Evolutionary conservation across 805 yeast species (phyloP).

Genomic region (Tetrapisispora taiwanensis): DNA sequence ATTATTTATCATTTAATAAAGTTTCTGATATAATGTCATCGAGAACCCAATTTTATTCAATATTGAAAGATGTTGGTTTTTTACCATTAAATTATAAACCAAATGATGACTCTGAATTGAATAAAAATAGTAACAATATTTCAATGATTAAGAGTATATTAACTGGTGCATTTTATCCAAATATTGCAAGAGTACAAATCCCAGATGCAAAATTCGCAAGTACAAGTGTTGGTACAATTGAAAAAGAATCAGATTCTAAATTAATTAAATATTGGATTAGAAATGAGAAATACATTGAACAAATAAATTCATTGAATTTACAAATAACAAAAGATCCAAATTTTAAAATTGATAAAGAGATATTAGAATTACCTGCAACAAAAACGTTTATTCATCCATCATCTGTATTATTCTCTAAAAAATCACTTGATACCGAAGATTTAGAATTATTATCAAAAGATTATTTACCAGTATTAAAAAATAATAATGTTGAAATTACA

Average conservation of each 20-base stretch:
- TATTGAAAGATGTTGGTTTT: conserved; percentile 72
- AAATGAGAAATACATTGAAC: conserved; percentile 42
- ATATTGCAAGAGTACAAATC: conserved; percentile 64
- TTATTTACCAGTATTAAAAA: conserved; percentile 10
- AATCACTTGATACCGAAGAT: conserved; percentile 21
- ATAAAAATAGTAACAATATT: conserved; percentile 42
- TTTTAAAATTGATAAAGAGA: conserved; percentile 5
- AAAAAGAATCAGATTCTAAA: conserved; percentile 74
- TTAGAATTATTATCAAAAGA: conserved; percentile 15
- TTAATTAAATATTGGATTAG: conserved; percentile 64
- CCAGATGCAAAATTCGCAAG: conserved; percentile 73
- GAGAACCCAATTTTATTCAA: conserved; percentile 55
- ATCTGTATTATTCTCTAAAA: conserved; percentile 54
- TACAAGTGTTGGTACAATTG: conserved; percentile 69
- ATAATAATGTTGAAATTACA: conserved; percentile 28
- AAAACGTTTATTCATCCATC: conserved; percentile 84
- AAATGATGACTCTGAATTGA: conserved; percentile 28
- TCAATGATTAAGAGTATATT: conserved; percentile 54
- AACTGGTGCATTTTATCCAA: conserved; percentile 78
- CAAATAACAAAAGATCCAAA: conserved; percentile 7
- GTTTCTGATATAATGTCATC: conserved; percentile 66
- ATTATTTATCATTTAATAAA: conserved; percentile 51
- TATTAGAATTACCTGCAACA: conserved; percentile 40
- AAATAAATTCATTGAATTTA: conserved; percentile 7
- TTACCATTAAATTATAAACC: conserved; percentile 44